Conservation (phyloP, 495 filamentous ascomycete species). For the Hypoxylon fragiforme region DNA sequence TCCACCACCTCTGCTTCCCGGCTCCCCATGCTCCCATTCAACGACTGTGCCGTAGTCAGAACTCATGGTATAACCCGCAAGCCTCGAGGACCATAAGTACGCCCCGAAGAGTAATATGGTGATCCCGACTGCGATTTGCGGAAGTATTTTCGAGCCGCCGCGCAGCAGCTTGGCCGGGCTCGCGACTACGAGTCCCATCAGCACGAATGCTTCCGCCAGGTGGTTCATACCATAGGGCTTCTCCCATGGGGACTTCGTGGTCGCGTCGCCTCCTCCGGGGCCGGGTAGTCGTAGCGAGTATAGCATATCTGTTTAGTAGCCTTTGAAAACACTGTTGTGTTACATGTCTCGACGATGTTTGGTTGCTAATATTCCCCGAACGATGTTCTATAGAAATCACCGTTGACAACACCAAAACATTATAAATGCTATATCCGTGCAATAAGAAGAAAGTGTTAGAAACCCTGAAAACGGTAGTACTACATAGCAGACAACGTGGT, state of each 20-base stretch:
- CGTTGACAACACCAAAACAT: too few relatives aligned
- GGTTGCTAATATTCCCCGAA: too few relatives aligned
- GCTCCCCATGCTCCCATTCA: conserved; percentile 26
- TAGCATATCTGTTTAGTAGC: neutral
- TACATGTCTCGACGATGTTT: neutral
- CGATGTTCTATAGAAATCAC: too few relatives aligned
- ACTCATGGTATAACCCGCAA: conserved; percentile 7
- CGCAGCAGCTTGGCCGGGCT: conserved; percentile 28
- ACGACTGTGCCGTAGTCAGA: conserved; percentile 2
- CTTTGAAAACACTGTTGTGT: neutral
- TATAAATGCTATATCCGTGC: too few relatives aligned
- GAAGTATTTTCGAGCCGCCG: conserved; percentile 28
- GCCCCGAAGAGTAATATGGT: conserved; percentile 26
- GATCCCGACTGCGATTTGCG: conserved; percentile 26
- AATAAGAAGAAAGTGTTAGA: too few relatives aligned
- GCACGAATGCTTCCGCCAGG: conserved; percentile 7
- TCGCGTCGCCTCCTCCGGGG: neutral
- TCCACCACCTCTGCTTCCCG: neutral
- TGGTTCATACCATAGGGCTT: conserved; percentile 3
- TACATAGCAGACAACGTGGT: too few relatives aligned
- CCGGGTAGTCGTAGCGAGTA: neutral
- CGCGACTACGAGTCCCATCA: conserved; percentile 7
- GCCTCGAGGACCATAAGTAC: conserved; percentile 23
- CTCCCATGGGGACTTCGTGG: conserved; percentile 7
- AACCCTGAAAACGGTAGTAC: too few relatives aligned